phyloP scores from a whole-genome alignment of 1,284 basidiomycete species.

The Sphaerobolus stellatus region DNA sequence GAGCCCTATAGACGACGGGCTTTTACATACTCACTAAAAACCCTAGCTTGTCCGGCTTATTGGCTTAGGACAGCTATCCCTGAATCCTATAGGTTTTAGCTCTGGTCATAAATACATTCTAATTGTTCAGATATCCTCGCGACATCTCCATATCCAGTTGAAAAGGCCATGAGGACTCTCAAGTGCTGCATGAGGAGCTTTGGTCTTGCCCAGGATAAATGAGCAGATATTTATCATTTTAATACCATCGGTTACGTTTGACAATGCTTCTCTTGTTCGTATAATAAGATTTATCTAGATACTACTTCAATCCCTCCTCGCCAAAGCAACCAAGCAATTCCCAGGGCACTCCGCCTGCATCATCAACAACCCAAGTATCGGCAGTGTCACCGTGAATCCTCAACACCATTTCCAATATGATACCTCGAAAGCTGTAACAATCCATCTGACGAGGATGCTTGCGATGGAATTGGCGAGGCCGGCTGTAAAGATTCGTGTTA shows the following conservation, averaged over 20 bases:
- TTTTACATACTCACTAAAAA: too few species aligned
- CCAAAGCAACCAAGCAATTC: slow-evolving; percentile 26
- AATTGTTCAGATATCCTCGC: too few species aligned
- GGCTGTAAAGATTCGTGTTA: too few species aligned
- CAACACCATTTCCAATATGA: slow-evolving; percentile 43
- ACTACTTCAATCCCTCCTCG: slow-evolving; percentile 40
- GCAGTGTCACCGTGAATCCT: slow-evolving; percentile 35
- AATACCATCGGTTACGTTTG: slow-evolving; percentile 34
- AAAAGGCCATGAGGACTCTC: slow-evolving; percentile 31
- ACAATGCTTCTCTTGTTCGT: neutral
- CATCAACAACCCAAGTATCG: slow-evolving; percentile 41
- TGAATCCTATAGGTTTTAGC: too few species aligned
- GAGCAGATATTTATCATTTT: slow-evolving; percentile 37
- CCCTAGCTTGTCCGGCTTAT: too few species aligned
- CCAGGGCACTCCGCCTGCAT: slow-evolving; percentile 29
- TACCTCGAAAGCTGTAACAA: slow-evolving; percentile 38
- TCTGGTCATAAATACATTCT: too few species aligned
- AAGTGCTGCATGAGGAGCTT: slow-evolving; percentile 34
- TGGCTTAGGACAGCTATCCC: too few species aligned
- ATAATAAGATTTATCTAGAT: slow-evolving; percentile 22
- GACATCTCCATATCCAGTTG: too few species aligned
- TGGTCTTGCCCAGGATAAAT: slow-evolving; percentile 34
- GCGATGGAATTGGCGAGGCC: slow-evolving; percentile 37
- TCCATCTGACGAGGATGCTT: slow-evolving; percentile 38
- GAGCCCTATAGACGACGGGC: too few species aligned